These are phyloP conservation scores for Bullera alba DNA, from an alignment of 768 basidiomycete species.

Conservation along the genomic window DNA sequence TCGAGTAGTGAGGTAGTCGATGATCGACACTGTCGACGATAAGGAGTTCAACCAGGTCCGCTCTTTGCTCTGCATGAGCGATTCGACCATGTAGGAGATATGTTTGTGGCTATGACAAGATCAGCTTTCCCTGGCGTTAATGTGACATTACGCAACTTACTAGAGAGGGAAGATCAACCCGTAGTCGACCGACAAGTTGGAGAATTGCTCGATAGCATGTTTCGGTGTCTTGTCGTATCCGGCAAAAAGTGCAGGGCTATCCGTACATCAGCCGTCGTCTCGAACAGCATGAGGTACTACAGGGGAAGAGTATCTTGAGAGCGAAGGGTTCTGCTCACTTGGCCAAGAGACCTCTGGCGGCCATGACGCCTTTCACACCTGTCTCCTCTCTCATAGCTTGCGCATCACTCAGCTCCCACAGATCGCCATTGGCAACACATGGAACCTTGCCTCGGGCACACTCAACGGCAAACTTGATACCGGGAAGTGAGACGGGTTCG, in stretches of 20 bases:
- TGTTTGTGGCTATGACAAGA: conserved; percentile 46
- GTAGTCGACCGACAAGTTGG: conserved; percentile 43
- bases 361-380: conserved; percentile 51
- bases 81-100: conserved; percentile 49
- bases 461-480: conserved; percentile 49
- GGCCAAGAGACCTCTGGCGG: conserved; percentile 50
- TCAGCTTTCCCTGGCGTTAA: not conserved
- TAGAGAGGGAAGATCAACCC: conserved; percentile 49
- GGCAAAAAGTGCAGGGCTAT: conserved; percentile 47
- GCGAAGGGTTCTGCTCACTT: conserved; percentile 40
- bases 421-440: conserved; percentile 51
- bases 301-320: not conserved
- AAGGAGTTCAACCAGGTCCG: conserved; percentile 48
- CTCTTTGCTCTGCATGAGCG: conserved; percentile 40
- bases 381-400: conserved; percentile 44
- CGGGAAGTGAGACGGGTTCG: conserved; percentile 47
- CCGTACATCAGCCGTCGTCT: not conserved
- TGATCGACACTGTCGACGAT: conserved; percentile 41
- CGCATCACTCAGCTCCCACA: conserved; percentile 48
- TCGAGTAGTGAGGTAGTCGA: conserved; percentile 47
- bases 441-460: conserved; percentile 48
- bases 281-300: not conserved
- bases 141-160: conserved; percentile 8
- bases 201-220: conserved; percentile 47
- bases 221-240: conserved; percentile 47